A percentile compares a stretch with the other conserved stretches of the same genome.
phyloP scores from a whole-genome alignment of 2,329 filamentous ascomycete species.

The Calonectria hongkongensis region DNA sequence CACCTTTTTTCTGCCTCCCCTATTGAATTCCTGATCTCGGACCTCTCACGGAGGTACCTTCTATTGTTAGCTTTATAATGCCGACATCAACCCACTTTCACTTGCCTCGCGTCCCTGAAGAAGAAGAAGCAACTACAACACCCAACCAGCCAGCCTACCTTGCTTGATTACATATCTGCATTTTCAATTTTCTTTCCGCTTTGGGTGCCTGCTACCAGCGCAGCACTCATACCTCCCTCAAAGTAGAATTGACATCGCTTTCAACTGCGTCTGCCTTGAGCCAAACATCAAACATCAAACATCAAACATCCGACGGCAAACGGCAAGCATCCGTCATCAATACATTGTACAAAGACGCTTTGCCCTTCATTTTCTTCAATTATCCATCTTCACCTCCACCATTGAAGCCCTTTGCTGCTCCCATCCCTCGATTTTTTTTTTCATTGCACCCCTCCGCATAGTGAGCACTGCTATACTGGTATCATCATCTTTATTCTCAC shows the following conservation, averaged over 20 bases:
- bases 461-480: not conserved
- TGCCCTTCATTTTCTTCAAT: not conserved
- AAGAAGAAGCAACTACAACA: constrained; percentile 22
- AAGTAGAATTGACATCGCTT: not conserved
- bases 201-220: constrained; percentile 2
- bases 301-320: not conserved
- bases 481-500: not conserved
- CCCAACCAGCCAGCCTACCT: constrained; percentile 19
- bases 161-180: not conserved
- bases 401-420: not conserved
- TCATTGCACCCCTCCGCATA: not conserved
- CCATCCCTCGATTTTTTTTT: not conserved
- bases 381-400: not conserved
- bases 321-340: not conserved
- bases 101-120: constrained; percentile 4
- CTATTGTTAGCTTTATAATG: constrained; percentile 18
- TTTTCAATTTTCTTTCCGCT: constrained; percentile 4
- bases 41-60: not conserved
- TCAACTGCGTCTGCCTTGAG: not conserved
- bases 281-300: constrained; percentile 4
- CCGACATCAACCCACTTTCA: constrained; percentile 21
- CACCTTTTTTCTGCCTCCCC: not conserved
- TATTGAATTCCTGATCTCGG: not conserved
- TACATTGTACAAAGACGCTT: constrained; percentile 12
- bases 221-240: not conserved